phyloP scores from a whole-genome alignment of 345 rosid species.

The Ceriops zippeliana region DNA sequence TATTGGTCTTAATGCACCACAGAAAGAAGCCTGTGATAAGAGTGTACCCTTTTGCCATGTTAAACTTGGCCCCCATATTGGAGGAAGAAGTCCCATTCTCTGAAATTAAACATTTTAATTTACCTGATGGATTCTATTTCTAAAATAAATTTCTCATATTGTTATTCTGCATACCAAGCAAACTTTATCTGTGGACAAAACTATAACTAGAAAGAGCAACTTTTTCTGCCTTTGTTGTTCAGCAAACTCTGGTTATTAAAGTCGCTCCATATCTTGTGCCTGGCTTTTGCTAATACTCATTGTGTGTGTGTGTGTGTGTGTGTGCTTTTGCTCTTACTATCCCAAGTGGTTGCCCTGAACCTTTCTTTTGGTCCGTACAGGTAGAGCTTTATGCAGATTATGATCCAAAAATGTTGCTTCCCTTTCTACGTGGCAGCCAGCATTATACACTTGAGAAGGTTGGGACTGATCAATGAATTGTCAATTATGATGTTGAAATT shows the following conservation, averaged over 20 bases:
- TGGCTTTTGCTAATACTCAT: neutral
- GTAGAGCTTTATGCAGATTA: conserved; percentile 91
- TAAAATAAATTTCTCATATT: neutral
- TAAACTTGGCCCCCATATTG: neutral
- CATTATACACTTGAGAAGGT: conserved; percentile 98
- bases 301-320: neutral
- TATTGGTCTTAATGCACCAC: neutral
- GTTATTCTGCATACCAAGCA: too few species aligned
- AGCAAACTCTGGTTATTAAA: conserved; percentile 4
- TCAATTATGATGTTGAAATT: conserved; percentile 7
- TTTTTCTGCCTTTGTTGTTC: neutral
- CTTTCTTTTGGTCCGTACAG: conserved; percentile 40
- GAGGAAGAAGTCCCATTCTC: neutral
- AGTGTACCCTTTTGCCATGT: neutral
- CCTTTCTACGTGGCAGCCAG: conserved; percentile 95
- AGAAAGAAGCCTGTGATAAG: neutral
- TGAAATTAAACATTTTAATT: neutral
- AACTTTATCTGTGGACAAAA: too few species aligned
- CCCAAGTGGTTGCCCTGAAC: conserved; percentile 16
- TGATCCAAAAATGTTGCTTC: conserved; percentile 90
- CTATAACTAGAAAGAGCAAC: neutral
- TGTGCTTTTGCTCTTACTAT: conserved; percentile 1
- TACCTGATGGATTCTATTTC: conserved; percentile 1
- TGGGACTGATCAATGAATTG: conserved; percentile 24
- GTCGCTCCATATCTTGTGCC: conserved; percentile 1